Percentiles rank a stretch among this genome's conserved stretches.
These are phyloP conservation scores for Choiromyces venosus DNA, from an alignment of 495 filamentous ascomycete genomes.

Conservation along the genomic window DNA sequence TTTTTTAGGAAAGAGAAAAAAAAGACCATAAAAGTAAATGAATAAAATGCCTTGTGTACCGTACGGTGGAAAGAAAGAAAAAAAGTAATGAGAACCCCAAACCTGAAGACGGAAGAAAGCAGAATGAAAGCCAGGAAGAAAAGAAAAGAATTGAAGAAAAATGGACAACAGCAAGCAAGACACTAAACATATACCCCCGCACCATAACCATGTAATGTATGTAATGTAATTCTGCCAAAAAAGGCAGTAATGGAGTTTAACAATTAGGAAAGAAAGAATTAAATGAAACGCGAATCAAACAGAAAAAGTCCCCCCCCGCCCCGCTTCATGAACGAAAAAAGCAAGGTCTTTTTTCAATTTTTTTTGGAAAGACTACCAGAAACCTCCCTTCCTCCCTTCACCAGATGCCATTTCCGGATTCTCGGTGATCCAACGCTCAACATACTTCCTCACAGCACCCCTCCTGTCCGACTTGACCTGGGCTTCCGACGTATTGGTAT, in stretches of 20 bases:
- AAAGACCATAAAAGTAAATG: background rate
- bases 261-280: background rate
- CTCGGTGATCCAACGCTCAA: constrained; percentile 37
- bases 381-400: constrained; percentile 38
- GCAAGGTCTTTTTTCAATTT: background rate
- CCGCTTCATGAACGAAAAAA: background rate
- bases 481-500: constrained; percentile 25
- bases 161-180: background rate
- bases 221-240: background rate
- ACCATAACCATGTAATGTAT: background rate
- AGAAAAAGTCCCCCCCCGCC: background rate
- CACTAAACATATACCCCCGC: background rate
- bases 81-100: background rate
- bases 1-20: background rate
- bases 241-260: background rate
- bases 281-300: background rate
- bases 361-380: constrained; percentile 27
- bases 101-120: background rate
- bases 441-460: constrained; percentile 35
- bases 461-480: constrained; percentile 33
- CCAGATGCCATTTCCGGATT: constrained; percentile 40
- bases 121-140: background rate
- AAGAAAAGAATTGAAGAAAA: background rate
- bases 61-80: background rate
- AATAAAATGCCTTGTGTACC: background rate